These are phyloP conservation scores for Tilletia walkeri DNA, from an alignment of 1,284 basidiomycete species.

Conservation along the genomic window DNA sequence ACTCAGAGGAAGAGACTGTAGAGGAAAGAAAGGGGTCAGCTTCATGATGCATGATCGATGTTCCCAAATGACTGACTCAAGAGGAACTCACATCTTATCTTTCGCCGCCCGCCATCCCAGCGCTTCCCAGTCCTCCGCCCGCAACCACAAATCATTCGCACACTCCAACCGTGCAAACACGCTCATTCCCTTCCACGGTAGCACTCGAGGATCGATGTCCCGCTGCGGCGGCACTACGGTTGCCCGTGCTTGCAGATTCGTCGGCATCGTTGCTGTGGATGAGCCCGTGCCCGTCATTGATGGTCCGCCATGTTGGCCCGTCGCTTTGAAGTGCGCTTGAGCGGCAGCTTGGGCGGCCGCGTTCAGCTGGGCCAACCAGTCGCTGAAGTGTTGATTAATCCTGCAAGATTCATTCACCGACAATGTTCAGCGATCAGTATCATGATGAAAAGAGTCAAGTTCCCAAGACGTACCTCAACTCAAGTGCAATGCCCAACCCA, in stretches of 20 bases:
- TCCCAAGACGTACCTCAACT: constrained; percentile 41
- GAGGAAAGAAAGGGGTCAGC: neutral
- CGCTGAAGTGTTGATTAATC: constrained; percentile 21
- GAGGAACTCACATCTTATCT: constrained; percentile 53
- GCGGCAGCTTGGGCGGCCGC: constrained; percentile 34
- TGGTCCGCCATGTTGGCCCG: neutral
- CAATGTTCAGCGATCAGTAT: constrained; percentile 15
- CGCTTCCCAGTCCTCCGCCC: constrained; percentile 75
- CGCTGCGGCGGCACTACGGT: constrained; percentile 88
- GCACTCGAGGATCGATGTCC: constrained; percentile 81
- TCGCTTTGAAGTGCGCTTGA: constrained; percentile 22
- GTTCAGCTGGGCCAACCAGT: constrained; percentile 25
- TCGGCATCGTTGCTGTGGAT: neutral
- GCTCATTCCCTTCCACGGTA: constrained; percentile 94
- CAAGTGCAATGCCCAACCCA: constrained; percentile 53
- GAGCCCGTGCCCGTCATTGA: neutral
- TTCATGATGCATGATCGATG: too few relatives aligned
- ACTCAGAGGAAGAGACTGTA: neutral
- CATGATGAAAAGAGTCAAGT: neutral
- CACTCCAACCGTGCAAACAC: constrained; percentile 89
- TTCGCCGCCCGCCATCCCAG: constrained; percentile 60
- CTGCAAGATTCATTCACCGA: constrained; percentile 18
- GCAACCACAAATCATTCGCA: constrained; percentile 80
- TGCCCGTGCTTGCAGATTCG: constrained; percentile 55
- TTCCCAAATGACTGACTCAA: too few relatives aligned